Conservation (phyloP, 2,329 filamentous ascomycete species). For the Trichoderma guizhouense region DNA sequence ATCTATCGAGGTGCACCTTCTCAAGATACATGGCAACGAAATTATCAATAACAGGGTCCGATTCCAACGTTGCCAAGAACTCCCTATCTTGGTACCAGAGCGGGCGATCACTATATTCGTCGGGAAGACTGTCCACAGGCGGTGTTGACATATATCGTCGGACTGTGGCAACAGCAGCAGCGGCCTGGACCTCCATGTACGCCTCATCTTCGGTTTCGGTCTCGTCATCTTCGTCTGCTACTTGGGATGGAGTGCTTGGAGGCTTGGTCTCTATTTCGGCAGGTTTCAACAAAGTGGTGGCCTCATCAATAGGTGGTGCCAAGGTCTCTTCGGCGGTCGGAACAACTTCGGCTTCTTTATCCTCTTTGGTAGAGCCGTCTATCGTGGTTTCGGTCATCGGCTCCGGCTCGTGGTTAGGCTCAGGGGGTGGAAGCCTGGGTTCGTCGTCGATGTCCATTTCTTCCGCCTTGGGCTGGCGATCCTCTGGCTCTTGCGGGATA, state of each 20-base stretch:
- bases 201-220: constrained; percentile 55
- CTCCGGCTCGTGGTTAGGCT: neutral
- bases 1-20: constrained; percentile 38
- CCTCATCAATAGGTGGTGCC: neutral
- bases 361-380: neutral
- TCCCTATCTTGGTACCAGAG: constrained; percentile 48
- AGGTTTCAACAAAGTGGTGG: constrained; percentile 25
- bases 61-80: constrained; percentile 42
- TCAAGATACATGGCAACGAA: constrained; percentile 47
- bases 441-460: constrained; percentile 40
- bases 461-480: constrained; percentile 37
- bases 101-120: constrained; percentile 39
- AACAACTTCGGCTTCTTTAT: neutral
- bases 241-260: constrained; percentile 48
- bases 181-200: constrained; percentile 46
- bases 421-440: neutral
- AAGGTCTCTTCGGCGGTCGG: neutral
- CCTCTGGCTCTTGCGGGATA: constrained; percentile 20
- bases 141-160: constrained; percentile 53
- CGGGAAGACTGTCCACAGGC: constrained; percentile 51
- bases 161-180: constrained; percentile 24
- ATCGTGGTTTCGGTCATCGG: neutral
- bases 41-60: constrained; percentile 38
- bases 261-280: constrained; percentile 33
- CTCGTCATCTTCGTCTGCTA: constrained; percentile 49